Percentiles rank a stretch among this genome's conserved stretches.
These are phyloP conservation scores for Hymenochaete sp. DNA, from an alignment of 1,284 basidiomycete species.

Conservation along the genomic window DNA sequence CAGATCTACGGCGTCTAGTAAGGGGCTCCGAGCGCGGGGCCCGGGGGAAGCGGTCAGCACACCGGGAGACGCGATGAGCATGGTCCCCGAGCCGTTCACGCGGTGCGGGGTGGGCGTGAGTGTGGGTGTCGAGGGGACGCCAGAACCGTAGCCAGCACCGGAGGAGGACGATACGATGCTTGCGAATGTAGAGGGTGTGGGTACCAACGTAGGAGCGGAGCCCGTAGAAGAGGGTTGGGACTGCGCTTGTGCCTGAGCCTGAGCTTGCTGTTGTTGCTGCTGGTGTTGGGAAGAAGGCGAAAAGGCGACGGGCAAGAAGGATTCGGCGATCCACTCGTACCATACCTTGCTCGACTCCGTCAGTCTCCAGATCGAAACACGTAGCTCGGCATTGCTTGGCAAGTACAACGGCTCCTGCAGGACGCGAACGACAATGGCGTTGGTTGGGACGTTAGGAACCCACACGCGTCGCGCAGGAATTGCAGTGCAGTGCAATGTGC, in stretches of 20 bases:
- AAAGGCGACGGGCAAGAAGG: slow-evolving; percentile 61
- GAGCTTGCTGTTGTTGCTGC: neutral
- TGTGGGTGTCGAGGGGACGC: neutral
- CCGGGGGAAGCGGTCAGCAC: slow-evolving; percentile 42
- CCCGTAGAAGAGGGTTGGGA: slow-evolving; percentile 2
- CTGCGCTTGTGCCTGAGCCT: slow-evolving; percentile 15
- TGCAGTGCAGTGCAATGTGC: too few relatives aligned
- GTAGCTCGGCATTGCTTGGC: slow-evolving; percentile 85
- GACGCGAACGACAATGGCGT: too few relatives aligned
- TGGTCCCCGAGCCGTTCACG: slow-evolving; percentile 21
- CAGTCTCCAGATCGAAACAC: slow-evolving; percentile 91
- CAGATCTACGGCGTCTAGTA: slow-evolving; percentile 51
- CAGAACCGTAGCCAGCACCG: too few relatives aligned
- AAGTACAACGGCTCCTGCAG: slow-evolving; percentile 92
- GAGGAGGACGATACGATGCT: neutral
- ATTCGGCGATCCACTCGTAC: slow-evolving; percentile 98
- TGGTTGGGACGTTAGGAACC: too few relatives aligned
- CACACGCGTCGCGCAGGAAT: too few relatives aligned
- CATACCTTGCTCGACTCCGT: slow-evolving; percentile 86
- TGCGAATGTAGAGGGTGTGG: slow-evolving; percentile 13
- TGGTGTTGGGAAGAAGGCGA: slow-evolving; percentile 19
- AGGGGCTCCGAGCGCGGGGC: slow-evolving; percentile 30
- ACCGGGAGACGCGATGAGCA: slow-evolving; percentile 28
- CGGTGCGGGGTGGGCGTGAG: slow-evolving; percentile 15
- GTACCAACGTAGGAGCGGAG: slow-evolving; percentile 4